Percentiles rank a stretch among this genome's conserved stretches.
phyloP scores from a whole-genome alignment of 1,139 yeast genomes.

The Taphrina communis region DNA sequence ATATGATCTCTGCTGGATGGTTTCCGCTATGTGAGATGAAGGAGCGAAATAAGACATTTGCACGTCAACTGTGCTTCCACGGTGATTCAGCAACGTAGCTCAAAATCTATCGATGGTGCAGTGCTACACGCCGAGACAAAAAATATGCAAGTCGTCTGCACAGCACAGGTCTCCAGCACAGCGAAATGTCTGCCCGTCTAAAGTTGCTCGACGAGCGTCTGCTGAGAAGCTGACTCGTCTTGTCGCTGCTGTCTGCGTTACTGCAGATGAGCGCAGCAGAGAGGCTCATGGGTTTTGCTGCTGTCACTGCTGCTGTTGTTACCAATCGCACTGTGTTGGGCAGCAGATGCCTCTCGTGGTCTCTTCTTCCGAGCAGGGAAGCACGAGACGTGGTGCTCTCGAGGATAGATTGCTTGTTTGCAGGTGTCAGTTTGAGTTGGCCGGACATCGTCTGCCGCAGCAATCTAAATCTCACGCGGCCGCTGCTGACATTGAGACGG shows the following conservation, averaged over 20 bases:
- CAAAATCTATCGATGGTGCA: neutral
- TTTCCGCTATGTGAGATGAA: neutral
- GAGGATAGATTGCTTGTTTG: conserved; percentile 20
- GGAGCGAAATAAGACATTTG: conserved; percentile 6
- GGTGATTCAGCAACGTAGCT: neutral
- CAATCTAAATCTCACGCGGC: conserved; percentile 12
- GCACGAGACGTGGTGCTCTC: conserved; percentile 6
- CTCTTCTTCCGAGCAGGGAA: neutral
- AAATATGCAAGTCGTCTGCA: neutral
- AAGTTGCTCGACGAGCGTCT: too few relatives aligned
- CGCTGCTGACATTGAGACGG: neutral
- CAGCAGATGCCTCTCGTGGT: conserved; percentile 8
- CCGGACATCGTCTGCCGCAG: neutral
- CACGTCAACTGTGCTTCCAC: neutral
- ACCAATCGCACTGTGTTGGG: neutral
- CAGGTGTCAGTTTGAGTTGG: conserved; percentile 14
- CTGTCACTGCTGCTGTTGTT: conserved; percentile 8
- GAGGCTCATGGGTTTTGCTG: conserved; percentile 3
- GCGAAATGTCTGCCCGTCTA: neutral
- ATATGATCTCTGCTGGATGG: neutral
- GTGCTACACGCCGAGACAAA: too few relatives aligned
- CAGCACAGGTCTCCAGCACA: neutral
- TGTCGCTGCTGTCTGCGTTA: too few relatives aligned
- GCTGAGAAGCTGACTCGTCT: too few relatives aligned
- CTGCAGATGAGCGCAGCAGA: neutral